These are phyloP conservation scores for Opeltia flavorubescens DNA, from an alignment of 495 filamentous ascomycete species.

Conservation along the genomic window DNA sequence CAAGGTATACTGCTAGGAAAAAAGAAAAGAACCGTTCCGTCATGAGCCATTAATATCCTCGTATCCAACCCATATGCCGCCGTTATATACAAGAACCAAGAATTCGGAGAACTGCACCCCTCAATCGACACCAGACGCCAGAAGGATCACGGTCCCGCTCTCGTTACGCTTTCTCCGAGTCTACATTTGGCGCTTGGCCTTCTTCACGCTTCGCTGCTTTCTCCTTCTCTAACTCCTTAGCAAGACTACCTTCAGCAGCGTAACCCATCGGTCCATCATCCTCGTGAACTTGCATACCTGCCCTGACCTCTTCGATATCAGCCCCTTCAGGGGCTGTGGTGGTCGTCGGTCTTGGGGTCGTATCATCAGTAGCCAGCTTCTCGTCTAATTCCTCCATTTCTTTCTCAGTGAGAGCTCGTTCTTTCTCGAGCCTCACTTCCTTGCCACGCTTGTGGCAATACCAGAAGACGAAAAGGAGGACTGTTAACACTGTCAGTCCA, in stretches of 20 bases:
- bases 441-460: conserved; percentile 91
- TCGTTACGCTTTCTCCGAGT: not conserved
- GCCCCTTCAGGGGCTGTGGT: conserved; percentile 35
- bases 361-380: conserved; percentile 12
- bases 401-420: conserved; percentile 39
- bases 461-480: conserved; percentile 85
- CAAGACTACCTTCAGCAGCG: not conserved
- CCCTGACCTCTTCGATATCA: conserved; percentile 26
- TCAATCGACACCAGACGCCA: too few relatives aligned
- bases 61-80: too few relatives aligned
- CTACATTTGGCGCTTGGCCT: not conserved
- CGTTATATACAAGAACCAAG: too few relatives aligned
- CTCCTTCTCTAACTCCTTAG: conserved; percentile 3
- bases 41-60: too few relatives aligned
- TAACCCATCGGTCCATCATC: not conserved
- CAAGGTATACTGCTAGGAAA: too few relatives aligned
- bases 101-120: too few relatives aligned
- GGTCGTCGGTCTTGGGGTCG: conserved; percentile 13
- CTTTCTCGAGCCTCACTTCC: conserved; percentile 66
- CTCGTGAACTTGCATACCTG: conserved; percentile 18
- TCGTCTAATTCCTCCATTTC: conserved; percentile 33
- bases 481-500: conserved; percentile 25
- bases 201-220: not conserved
- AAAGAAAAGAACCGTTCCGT: too few relatives aligned
- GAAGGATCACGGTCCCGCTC: too few relatives aligned